A percentile compares a stretch with the other conserved stretches of the same genome.
phyloP scores from a whole-genome alignment of 495 filamentous ascomycete species.

The Aspergillus biplanus region DNA sequence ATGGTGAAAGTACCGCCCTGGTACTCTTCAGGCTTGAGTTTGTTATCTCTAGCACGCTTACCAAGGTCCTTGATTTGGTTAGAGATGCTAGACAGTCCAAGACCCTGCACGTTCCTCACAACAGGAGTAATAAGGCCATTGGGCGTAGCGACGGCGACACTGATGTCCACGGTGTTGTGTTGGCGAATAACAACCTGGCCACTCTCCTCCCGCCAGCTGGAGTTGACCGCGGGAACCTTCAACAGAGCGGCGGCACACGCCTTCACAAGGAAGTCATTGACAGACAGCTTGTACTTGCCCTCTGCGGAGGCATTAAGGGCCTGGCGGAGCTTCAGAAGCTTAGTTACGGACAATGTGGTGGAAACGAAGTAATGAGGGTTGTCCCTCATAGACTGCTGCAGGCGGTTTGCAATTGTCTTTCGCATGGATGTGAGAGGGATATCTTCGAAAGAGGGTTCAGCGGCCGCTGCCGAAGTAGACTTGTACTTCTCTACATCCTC shows the following conservation, averaged over 20 bases:
- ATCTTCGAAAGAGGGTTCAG: slow-evolving; percentile 77
- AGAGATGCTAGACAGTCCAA: slow-evolving; percentile 86
- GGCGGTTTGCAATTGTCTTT: slow-evolving; percentile 92
- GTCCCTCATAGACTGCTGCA: slow-evolving; percentile 84
- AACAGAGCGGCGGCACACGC: slow-evolving; percentile 83
- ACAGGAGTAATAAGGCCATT: slow-evolving; percentile 96
- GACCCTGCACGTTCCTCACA: slow-evolving; percentile 80
- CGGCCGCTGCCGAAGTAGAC: slow-evolving; percentile 52
- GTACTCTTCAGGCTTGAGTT: slow-evolving; percentile 99
- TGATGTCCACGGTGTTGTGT: slow-evolving; percentile 88
- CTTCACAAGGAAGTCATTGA: slow-evolving; percentile 99
- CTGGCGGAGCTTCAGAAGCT: slow-evolving; percentile 93
- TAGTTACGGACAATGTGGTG: slow-evolving; percentile 81
- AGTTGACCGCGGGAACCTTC: slow-evolving; percentile 96
- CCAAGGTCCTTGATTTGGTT: slow-evolving; percentile 89
- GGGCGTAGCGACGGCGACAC: slow-evolving; percentile 92
- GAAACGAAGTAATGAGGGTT: slow-evolving; percentile 99
- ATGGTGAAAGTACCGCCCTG: slow-evolving; percentile 99
- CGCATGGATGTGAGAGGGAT: slow-evolving; percentile 89
- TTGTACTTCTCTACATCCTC: slow-evolving; percentile 88
- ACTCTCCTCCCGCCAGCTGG: slow-evolving; percentile 82
- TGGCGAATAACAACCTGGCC: slow-evolving; percentile 83
- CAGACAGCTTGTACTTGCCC: slow-evolving; percentile 96
- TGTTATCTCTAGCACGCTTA: slow-evolving; percentile 93
- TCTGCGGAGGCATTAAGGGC: slow-evolving; percentile 87